Evolutionary conservation across 495 filamentous ascomycete species (phyloP).

Genomic region (Lophiostoma macrostomum): DNA sequence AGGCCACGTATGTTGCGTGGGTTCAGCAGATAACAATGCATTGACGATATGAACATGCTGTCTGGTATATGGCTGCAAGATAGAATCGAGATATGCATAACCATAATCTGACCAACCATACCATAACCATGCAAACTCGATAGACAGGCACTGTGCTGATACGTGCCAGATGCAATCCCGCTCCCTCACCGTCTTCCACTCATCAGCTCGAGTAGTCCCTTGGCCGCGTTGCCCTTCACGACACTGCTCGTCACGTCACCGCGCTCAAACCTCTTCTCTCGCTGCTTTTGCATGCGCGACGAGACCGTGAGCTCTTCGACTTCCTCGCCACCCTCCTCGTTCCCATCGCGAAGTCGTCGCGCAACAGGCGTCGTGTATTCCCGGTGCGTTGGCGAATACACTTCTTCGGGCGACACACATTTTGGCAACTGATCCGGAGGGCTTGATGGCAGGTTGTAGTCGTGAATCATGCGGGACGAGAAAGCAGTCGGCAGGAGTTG

Average conservation of each 20-base stretch:
- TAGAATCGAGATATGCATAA: too few species aligned
- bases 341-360: conserved; percentile 11
- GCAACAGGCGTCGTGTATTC: conserved; percentile 21
- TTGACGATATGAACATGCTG: too few species aligned
- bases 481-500: conserved; percentile 38
- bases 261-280: conserved; percentile 16
- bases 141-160: too few species aligned
- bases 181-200: conserved; percentile 21
- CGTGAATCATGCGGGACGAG: conserved; percentile 37
- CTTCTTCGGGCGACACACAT: conserved; percentile 13
- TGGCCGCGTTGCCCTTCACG: conserved; percentile 41
- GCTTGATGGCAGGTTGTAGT: conserved; percentile 30
- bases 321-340: conserved; percentile 18
- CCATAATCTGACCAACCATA: too few species aligned
- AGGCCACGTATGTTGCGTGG: too few species aligned
- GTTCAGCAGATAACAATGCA: too few species aligned
- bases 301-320: background rate
- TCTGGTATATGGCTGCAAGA: too few species aligned
- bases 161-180: too few species aligned
- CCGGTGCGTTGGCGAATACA: conserved; percentile 3
- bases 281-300: background rate
- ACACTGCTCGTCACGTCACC: conserved; percentile 41
- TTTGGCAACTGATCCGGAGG: conserved; percentile 18
- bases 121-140: too few species aligned
- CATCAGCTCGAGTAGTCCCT: conserved; percentile 41